These are phyloP conservation scores for Przewalskia tangutica DNA, from an alignment of 257 asterid genomes.

Conservation along the genomic window DNA sequence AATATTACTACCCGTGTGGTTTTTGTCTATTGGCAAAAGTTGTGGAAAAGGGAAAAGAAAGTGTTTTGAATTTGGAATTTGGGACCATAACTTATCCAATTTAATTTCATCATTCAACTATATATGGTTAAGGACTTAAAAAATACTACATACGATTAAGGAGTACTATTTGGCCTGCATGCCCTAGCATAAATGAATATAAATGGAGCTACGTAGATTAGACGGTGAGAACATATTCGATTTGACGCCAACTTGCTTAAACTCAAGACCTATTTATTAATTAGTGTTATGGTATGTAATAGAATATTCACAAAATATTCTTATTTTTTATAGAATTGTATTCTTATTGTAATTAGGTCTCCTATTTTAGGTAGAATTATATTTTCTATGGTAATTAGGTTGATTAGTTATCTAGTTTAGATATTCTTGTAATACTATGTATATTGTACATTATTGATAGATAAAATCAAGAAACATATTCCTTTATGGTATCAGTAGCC, in stretches of 20 bases:
- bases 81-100: background rate
- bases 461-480: too few species aligned
- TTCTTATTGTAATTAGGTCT: too few species aligned
- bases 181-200: background rate
- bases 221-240: background rate
- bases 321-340: too few species aligned
- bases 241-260: background rate
- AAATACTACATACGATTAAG: background rate
- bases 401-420: too few species aligned
- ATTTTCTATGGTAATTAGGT: too few species aligned
- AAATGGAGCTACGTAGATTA: background rate
- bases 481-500: too few species aligned
- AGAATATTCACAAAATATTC: too few species aligned
- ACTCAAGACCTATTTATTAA: background rate
- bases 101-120: background rate
- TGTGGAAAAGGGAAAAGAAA: background rate
- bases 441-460: too few species aligned
- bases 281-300: too few species aligned
- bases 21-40: background rate
- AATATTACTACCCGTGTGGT: background rate
- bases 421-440: too few species aligned
- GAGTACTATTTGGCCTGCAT: background rate
- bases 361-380: too few species aligned
- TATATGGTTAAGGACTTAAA: background rate
- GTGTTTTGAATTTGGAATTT: background rate